Base-by-base conservation (phyloP, 441 rosid genomes). In the Cnidoscolus chayamansa region DNA sequence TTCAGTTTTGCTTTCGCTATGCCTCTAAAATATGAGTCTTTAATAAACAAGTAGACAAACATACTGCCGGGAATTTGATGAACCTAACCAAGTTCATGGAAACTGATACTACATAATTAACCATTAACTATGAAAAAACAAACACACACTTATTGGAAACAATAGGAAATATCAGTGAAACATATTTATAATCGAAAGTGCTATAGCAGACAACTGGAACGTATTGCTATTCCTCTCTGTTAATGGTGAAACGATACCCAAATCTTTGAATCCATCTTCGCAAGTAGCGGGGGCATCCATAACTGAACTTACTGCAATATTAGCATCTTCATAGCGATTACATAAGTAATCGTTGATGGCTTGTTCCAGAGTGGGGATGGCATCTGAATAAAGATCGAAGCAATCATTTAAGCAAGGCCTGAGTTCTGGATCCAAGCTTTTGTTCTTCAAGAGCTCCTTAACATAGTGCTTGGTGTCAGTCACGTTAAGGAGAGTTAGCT, bases 211-310 rank as follows among this genome's bases (percentile, higher is more conserved):
- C 68, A 89, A 65, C 71, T 68, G 80, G 30, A 86, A 81, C 0
- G 75, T 56, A 74, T 84, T 57, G 51, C 80, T 78, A 53, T 88
- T 82, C 64, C 85, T 79, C 40, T 67, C 64, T 8, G 77, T 73
- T 37, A 88, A 68, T 3, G 87, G 89, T 10, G 92, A 85, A 53
- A 72, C 76, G 0, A n/a, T 25, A 0, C 74, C 83, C 62, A 67
- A 76, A 17, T 88, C 89, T 13, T 37, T 47, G 77, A 89, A 89
- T n/a, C 90, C 95, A 53, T 83, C 90, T 71, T 83, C 89, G 68
- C 92, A 89, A 4, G 92, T 86, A 0, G 85, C 65, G 17, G 88
- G n/a, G 47, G 89, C 86, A 45, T 84, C 92, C 25, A 82, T 63
- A 16, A 84, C 89, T 0, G 87, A 68, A 72, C 90, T 84, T 7